Base-by-base conservation (phyloP, 2,329 filamentous ascomycete genomes). In the Ophiosphaerella narmari region DNA sequence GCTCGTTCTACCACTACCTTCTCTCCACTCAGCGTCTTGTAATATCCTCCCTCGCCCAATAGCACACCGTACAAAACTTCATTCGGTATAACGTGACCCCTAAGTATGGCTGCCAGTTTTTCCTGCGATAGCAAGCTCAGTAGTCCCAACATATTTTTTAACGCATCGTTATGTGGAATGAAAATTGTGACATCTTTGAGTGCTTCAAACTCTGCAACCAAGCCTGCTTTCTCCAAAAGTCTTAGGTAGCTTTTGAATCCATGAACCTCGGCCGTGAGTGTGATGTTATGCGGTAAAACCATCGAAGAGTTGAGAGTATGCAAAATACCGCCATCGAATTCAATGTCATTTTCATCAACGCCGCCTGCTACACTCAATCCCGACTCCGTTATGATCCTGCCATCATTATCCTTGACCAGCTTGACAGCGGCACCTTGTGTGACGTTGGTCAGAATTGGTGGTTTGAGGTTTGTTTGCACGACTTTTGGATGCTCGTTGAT, bases 241-340 rank as follows among this genome's bases (percentile, higher is more conserved):
- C n/a, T n/a, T 13, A 43, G 29, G 31, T 34, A 43, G 11, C 8
- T 24, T 6, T 11, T 21, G 7, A 43, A 23, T 7, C 40, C 40
- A 16, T 12, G 32, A 29, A 35, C 12, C 7, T 43, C 26, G 12
- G 40, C 40, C 7, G 40, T 43, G 6, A 35, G 12, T 16, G 31
- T 34, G 18, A 43, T 43, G 31, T 43, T 43, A 16, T 43, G 40
- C n/a, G 40, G 40, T 16, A 43, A n/a, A 7, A 43, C 40, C 40
- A 43, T 23, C 3, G 26, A 34, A 5, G 40, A 33, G 31, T 43
- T 43, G 9, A 35, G 32, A n/a, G 32, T 43, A 35, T 43, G 40
- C 40, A 43, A 21, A 11, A 43, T 1, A 6, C 40, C 40, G 13
- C 26, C 18, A 9, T 33, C 16, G 9, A 43, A 43, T n/a, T 9